Conservation (phyloP, 805 yeast species). For the Saturnispora serradocipensis region DNA sequence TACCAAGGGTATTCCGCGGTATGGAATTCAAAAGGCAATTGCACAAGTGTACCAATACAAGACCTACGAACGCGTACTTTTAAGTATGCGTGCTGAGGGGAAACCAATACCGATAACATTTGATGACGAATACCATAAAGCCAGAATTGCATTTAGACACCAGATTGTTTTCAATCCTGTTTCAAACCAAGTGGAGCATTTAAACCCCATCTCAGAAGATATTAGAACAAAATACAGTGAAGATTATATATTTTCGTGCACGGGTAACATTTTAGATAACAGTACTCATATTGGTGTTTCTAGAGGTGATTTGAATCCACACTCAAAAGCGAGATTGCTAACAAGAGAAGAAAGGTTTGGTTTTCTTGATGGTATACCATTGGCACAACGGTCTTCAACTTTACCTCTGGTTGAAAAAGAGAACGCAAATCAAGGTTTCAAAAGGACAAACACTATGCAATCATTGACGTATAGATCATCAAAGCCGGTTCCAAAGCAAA, state of each 20-base stretch:
- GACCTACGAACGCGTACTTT: conserved; percentile 46
- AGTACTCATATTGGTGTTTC: conserved; percentile 50
- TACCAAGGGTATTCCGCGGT: conserved; percentile 71
- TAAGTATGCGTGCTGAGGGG: conserved; percentile 52
- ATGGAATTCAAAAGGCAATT: conserved; percentile 76
- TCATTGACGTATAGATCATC: conserved; percentile 3
- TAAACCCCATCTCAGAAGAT: conserved; percentile 46
- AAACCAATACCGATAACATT: conserved; percentile 52
- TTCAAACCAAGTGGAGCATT: conserved; percentile 37
- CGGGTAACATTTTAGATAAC: conserved; percentile 37
- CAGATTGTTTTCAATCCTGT: conserved; percentile 81
- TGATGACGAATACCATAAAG: conserved; percentile 50
- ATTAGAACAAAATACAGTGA: conserved; percentile 19
- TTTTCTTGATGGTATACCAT: conserved; percentile 1
- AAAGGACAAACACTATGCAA: not conserved
- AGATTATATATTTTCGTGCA: conserved; percentile 28
- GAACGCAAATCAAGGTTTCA: not conserved
- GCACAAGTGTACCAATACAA: conserved; percentile 42
- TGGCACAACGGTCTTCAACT: conserved; percentile 2
- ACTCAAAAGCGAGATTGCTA: conserved; percentile 36
- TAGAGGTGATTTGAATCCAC: conserved; percentile 59
- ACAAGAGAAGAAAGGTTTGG: conserved; percentile 37
- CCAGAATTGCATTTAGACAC: conserved; percentile 70
- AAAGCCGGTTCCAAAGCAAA: not conserved
- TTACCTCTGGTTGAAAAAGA: not conserved